phyloP scores from a whole-genome alignment of 352 stramenopile genomes.

The Globisporangium nunn region DNA sequence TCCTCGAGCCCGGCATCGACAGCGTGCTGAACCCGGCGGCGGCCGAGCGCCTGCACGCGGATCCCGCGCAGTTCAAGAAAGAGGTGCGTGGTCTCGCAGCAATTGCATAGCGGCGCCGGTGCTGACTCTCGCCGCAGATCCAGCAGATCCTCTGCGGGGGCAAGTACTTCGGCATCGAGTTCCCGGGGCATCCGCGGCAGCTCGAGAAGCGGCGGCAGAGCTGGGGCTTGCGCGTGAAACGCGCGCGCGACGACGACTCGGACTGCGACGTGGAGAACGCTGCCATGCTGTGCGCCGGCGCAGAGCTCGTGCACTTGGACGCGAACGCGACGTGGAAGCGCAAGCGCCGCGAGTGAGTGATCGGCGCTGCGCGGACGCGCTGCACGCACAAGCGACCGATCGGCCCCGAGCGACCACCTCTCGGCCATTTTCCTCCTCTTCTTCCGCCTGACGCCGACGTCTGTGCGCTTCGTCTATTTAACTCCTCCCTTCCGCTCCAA shows the following conservation, averaged over 20 bases:
- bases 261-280: constrained; percentile 30
- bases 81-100: constrained; percentile 14
- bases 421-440: background rate
- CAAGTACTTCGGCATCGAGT: constrained; percentile 54
- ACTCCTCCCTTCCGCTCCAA: no score
- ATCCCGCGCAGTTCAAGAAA: constrained; percentile 38
- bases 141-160: constrained; percentile 65
- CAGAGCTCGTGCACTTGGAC: constrained; percentile 29
- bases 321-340: constrained; percentile 53
- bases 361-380: no score
- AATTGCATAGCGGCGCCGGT: background rate
- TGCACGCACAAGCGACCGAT: constrained; percentile 4
- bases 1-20: constrained; percentile 67
- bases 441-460: background rate
- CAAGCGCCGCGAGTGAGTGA: constrained; percentile 35
- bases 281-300: constrained; percentile 9
- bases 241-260: constrained; percentile 31
- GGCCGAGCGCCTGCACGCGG: constrained; percentile 44
- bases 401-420: no score
- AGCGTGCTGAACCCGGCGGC: constrained; percentile 53
- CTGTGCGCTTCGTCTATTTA: background rate
- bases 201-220: constrained; percentile 43
- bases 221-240: constrained; percentile 47
- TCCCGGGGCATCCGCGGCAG: constrained; percentile 47
- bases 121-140: constrained; percentile 9